A percentile compares a stretch with the other conserved stretches of the same genome.
Evolutionary conservation across 169 alveolate genomes (phyloP).

Genomic region (Plasmodium ovale): DNA sequence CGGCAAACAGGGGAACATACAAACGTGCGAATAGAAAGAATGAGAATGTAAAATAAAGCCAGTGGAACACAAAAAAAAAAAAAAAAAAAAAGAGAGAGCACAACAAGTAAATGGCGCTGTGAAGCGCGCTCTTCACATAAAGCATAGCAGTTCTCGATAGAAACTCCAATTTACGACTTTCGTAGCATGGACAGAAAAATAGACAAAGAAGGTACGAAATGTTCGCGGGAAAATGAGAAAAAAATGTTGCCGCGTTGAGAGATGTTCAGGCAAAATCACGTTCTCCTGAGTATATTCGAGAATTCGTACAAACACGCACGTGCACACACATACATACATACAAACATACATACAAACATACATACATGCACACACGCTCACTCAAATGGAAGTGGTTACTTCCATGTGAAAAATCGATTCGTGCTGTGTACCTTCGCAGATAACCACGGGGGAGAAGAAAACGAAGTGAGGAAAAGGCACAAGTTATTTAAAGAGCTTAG

Average conservation of each 20-base stretch:
- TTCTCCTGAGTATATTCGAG: too few relatives aligned
- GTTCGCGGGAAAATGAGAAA: neutral
- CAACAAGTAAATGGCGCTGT: neutral
- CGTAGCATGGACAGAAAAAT: conserved; percentile 14
- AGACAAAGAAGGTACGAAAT: neutral
- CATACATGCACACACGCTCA: neutral
- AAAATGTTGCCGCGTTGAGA: too few relatives aligned
- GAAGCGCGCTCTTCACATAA: neutral
- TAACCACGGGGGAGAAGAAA: neutral
- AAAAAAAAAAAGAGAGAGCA: neutral
- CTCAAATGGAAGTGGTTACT: neutral
- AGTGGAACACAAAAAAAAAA: too few relatives aligned
- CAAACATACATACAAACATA: neutral
- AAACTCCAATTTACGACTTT: neutral
- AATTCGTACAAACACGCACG: neutral
- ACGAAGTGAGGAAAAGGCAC: neutral
- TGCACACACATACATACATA: neutral
- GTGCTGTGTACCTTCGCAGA: neutral
- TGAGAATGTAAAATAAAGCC: neutral
- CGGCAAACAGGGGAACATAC: neutral
- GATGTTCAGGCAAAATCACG: too few relatives aligned
- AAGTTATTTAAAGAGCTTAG: neutral
- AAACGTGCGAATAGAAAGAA: neutral
- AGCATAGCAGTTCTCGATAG: neutral
- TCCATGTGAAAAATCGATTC: too few relatives aligned